Base-by-base conservation (phyloP, 2,329 filamentous ascomycete species). In the Neonectria neomacrospora region DNA sequence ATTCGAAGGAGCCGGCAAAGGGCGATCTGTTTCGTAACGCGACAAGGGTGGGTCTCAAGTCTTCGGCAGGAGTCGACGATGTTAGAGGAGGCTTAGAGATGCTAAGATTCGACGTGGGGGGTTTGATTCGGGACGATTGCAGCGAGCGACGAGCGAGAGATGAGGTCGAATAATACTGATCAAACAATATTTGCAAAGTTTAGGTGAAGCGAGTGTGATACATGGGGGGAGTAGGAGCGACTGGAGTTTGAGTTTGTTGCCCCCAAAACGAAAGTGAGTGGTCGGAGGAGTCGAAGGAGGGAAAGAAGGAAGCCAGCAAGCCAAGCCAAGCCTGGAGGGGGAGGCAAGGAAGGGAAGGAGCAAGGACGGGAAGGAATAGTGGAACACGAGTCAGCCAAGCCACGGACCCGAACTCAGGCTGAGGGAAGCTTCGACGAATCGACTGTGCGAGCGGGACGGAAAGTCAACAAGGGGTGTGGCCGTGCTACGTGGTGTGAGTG, bases 381-480 rank as follows among this genome's bases (percentile, higher is more conserved):
- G 61, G 47, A 58, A 71, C 67, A 70, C 67, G 69, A 71, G 66
- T 60, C 57, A 50, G 51, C 61, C 56, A 64, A 59, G 55, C 41
- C 50, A 51, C 44, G 22, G 44, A 26, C 51, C 52, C 5, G 12
- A 37, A 37, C 32, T 37, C 32, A 56, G 61, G 62, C 34, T 61
- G 45, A 58, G 58, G 57, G 57, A 64, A 55, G 61, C 58, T 44
- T 60, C 54, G 54, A 65, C 62, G 59, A 63, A 68, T 71, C 52
- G 55, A 68, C 67, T 56, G 62, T 32, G 28, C 28, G 30, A 32
- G 30, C 11, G 30, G 30, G n/a, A n/a, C n/a, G n/a, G n/a, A n/a
- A 12, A 32, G 41, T n/a, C 45, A 39, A 41, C 45, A 30, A 23
- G 32, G 51, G 44, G 10, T 9, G 42, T 47, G 22, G 20, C 23